Evolutionary conservation across 1,139 yeast genomes (phyloP).

Genomic region (Kluyveromyces sp.): DNA sequence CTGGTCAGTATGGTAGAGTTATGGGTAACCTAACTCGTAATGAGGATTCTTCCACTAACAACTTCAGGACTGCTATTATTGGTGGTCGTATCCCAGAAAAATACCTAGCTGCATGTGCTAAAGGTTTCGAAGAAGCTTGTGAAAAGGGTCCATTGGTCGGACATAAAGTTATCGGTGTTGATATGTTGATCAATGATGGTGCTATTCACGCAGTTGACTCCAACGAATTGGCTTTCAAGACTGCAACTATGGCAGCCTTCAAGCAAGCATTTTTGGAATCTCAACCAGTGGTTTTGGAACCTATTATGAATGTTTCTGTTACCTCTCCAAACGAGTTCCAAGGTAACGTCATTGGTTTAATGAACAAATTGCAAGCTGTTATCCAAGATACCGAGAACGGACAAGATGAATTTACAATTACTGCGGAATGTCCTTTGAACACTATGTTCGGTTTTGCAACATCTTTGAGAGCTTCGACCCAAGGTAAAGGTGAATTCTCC

Average conservation of each 20-base stretch:
- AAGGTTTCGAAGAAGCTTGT: slow-evolving; percentile 91
- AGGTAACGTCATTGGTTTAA: slow-evolving; percentile 81
- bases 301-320: slow-evolving; percentile 88
- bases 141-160: slow-evolving; percentile 97
- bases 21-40: slow-evolving; percentile 73
- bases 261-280: slow-evolving; percentile 81
- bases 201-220: slow-evolving; percentile 96
- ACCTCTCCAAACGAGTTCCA: slow-evolving; percentile 97
- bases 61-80: slow-evolving; percentile 78
- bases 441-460: slow-evolving; percentile 96
- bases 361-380: slow-evolving; percentile 88
- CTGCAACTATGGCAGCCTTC: slow-evolving; percentile 90
- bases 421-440: slow-evolving; percentile 91
- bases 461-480: slow-evolving; percentile 90
- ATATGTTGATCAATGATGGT: slow-evolving; percentile 95
- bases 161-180: slow-evolving; percentile 84
- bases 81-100: slow-evolving; percentile 98
- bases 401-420: slow-evolving; percentile 86
- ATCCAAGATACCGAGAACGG: slow-evolving; percentile 92
- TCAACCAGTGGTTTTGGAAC: slow-evolving; percentile 85
- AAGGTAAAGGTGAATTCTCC: slow-evolving; percentile 97
- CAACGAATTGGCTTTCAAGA: slow-evolving; percentile 87
- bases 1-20: slow-evolving; percentile 98
- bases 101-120: slow-evolving; percentile 86
- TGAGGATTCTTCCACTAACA: slow-evolving; percentile 47